Evolutionary conservation across 345 rosid genomes (phyloP).

Genomic region (Kernera saxatilis): DNA sequence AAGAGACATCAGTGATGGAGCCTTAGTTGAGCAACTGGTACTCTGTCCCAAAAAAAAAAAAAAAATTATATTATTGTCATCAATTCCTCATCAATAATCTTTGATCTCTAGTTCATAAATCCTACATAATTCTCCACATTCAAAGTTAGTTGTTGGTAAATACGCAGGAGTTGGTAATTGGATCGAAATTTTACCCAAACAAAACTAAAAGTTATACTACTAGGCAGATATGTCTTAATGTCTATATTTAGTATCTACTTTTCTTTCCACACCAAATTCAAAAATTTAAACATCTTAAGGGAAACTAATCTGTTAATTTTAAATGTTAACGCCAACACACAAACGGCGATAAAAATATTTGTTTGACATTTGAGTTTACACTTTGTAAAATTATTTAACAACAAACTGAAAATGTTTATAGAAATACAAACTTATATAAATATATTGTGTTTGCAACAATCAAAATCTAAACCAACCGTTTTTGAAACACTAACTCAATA

Average conservation of each 20-base stretch:
- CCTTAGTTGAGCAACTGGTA: not conserved
- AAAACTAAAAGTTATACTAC: not conserved
- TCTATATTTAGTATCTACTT: not conserved
- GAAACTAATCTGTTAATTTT: not conserved
- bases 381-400: too few species aligned
- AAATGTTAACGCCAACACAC: not conserved
- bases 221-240: too few species aligned
- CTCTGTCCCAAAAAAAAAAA: not conserved
- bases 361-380: not conserved
- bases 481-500: not conserved
- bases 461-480: too few species aligned
- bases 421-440: too few species aligned
- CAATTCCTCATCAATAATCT: not conserved
- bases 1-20: conserved; percentile 24
- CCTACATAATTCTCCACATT: not conserved
- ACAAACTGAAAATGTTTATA: too few species aligned
- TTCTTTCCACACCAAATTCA: not conserved
- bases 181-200: not conserved
- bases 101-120: not conserved
- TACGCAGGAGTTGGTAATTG: not conserved
- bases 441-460: too few species aligned
- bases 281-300: not conserved
- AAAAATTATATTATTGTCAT: not conserved
- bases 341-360: too few species aligned
- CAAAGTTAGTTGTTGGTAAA: not conserved